Evolutionary conservation across 805 yeast genomes (phyloP).

Genomic region (Cyberlindnera bimundalis): DNA sequence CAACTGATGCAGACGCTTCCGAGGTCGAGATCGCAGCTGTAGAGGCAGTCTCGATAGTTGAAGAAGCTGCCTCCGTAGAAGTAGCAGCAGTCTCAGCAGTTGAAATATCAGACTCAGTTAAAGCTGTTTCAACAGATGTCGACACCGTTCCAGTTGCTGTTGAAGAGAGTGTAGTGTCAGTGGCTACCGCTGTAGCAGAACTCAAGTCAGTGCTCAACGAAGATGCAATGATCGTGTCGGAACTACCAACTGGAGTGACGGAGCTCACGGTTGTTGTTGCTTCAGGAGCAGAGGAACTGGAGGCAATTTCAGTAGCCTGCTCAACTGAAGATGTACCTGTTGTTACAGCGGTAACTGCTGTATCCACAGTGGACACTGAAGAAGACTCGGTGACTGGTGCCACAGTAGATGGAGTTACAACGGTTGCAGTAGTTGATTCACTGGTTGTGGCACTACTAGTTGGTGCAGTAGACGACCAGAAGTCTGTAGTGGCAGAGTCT

Average conservation of each 20-base stretch:
- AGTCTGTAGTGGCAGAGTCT: conserved; percentile 2
- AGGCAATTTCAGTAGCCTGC: not conserved
- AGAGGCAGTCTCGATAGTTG: not conserved
- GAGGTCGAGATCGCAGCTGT: too few relatives aligned
- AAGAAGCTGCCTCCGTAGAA: not conserved
- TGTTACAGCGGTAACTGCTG: not conserved
- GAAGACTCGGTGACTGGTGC: not conserved
- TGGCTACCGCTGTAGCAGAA: not conserved
- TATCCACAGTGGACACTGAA: not conserved
- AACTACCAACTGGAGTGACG: conserved; percentile 3
- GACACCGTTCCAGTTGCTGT: not conserved
- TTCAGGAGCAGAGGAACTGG: conserved; percentile 3
- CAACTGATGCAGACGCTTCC: not conserved
- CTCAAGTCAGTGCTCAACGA: not conserved
- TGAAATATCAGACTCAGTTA: not conserved
- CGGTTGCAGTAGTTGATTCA: conserved; percentile 1
- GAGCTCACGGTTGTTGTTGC: not conserved
- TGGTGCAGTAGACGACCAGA: conserved; percentile 2
- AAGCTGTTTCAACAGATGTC: not conserved
- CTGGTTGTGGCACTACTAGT: not conserved
- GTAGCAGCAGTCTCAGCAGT: not conserved
- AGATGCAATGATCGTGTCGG: not conserved
- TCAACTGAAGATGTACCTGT: conserved; percentile 2
- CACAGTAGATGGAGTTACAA: conserved; percentile 3
- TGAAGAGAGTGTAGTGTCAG: not conserved